phyloP scores from a whole-genome alignment of 768 basidiomycete species.

The Auriscalpium microsporum region DNA sequence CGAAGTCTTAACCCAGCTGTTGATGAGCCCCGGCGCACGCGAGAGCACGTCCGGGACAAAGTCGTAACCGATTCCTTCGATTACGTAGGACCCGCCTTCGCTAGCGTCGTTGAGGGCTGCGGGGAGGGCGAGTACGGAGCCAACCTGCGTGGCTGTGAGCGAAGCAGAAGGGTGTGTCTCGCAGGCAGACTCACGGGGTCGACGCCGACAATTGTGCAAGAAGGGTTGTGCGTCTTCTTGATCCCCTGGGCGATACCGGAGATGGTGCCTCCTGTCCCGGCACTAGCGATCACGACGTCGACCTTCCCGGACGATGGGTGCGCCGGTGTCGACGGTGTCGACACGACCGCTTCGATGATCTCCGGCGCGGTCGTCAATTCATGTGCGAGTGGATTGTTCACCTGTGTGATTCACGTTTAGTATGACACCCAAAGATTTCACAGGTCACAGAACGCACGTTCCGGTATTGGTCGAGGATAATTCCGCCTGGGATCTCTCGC shows the following conservation, averaged over 20 bases:
- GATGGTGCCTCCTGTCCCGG: conserved; percentile 93
- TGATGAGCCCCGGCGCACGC: conserved; percentile 47
- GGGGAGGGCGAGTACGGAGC: conserved; percentile 79
- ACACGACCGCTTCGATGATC: conserved; percentile 70
- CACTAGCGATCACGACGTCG: conserved; percentile 74
- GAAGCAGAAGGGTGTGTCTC: background rate
- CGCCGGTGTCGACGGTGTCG: conserved; percentile 50
- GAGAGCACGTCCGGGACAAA: conserved; percentile 85
- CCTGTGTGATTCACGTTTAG: conserved; percentile 26
- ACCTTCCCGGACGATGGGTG: conserved; percentile 66
- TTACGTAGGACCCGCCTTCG: conserved; percentile 50
- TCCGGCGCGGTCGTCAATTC: conserved; percentile 87
- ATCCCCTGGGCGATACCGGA: conserved; percentile 79
- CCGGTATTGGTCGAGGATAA: conserved; percentile 90
- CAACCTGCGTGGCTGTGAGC: conserved; percentile 41
- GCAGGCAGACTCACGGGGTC: conserved; percentile 64
- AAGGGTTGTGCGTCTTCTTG: conserved; percentile 68
- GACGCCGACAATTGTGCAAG: conserved; percentile 71
- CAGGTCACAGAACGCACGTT: conserved; percentile 40
- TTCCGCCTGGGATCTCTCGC: conserved; percentile 68
- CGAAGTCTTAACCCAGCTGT: conserved; percentile 78
- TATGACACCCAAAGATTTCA: background rate
- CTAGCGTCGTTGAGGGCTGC: conserved; percentile 49
- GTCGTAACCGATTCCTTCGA: conserved; percentile 98
- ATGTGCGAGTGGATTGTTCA: conserved; percentile 86